A percentile compares a stretch with the other conserved stretches of the same genome.
phyloP scores from a whole-genome alignment of 129 eudicot genomes.

The Escallonia rubra region DNA sequence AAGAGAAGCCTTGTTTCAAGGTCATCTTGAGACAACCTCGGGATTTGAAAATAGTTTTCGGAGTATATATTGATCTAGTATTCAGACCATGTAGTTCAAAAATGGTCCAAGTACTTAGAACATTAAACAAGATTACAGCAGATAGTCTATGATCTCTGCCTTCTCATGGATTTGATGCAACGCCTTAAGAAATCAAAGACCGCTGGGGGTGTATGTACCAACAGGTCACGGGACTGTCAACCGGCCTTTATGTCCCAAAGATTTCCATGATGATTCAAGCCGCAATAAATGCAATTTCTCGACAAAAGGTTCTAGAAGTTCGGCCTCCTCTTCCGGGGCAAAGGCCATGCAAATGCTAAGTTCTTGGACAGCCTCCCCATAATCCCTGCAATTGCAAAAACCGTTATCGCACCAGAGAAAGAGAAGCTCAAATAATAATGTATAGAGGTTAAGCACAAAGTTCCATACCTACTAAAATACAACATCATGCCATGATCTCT shows the following conservation, averaged over 20 bases:
- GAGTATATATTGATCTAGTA: too few species aligned
- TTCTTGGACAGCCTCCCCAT: slow-evolving; percentile 81
- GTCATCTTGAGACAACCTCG: too few species aligned
- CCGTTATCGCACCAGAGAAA: background rate
- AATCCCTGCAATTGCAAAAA: slow-evolving; percentile 45
- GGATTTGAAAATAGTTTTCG: too few species aligned
- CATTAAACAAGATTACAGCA: too few species aligned
- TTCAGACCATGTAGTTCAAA: too few species aligned
- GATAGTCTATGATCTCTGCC: too few species aligned
- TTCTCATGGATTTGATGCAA: too few species aligned
- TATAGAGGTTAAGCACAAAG: too few species aligned
- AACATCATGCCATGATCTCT: slow-evolving; percentile 96
- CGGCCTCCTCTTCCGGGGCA: slow-evolving; percentile 93
- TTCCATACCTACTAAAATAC: slow-evolving; percentile 63
- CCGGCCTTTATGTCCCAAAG: slow-evolving; percentile 50
- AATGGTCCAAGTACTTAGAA: too few species aligned
- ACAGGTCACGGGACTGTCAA: slow-evolving; percentile 35
- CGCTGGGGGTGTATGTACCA: too few species aligned
- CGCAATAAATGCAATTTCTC: slow-evolving; percentile 80
- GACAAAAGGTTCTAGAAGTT: slow-evolving; percentile 75
- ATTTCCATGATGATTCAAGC: slow-evolving; percentile 75
- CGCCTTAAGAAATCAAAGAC: too few species aligned
- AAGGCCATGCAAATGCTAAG: slow-evolving; percentile 98
- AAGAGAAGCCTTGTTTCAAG: too few species aligned
- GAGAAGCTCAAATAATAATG: background rate